Percentiles rank a stretch among this genome's conserved stretches.
Conservation (phyloP, 164 flowering plant genomes). For the Brasenia schreberi region DNA sequence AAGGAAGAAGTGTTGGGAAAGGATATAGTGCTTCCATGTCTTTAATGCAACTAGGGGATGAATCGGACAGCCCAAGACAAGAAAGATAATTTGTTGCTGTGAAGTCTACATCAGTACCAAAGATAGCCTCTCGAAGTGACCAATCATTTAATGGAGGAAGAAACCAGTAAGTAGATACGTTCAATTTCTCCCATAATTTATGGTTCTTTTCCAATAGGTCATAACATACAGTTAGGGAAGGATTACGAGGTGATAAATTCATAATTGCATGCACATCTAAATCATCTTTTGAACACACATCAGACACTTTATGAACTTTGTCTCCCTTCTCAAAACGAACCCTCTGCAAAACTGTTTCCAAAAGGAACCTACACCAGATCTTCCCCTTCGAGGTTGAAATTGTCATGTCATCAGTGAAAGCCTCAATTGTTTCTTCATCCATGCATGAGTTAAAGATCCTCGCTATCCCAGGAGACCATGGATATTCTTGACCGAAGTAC, state of each 20-base stretch:
- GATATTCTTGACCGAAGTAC: constrained; percentile 29
- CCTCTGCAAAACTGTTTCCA: constrained; percentile 30
- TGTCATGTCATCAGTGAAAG: constrained; percentile 13
- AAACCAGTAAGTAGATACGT: constrained; percentile 37
- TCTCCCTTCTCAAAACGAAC: background rate
- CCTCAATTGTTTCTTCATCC: constrained; percentile 11
- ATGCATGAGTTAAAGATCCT: constrained; percentile 10
- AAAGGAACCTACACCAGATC: constrained; percentile 46
- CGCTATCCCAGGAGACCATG: constrained; percentile 6
- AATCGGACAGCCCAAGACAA: constrained; percentile 56
- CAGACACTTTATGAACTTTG: too few relatives aligned
- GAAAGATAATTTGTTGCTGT: constrained; percentile 38
- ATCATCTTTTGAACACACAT: too few relatives aligned
- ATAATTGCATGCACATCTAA: too few relatives aligned
- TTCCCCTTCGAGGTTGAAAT: constrained; percentile 21
- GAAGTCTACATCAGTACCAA: constrained; percentile 7
- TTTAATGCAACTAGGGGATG: constrained; percentile 21
- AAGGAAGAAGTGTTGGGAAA: constrained; percentile 87
- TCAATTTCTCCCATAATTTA: constrained; percentile 38
- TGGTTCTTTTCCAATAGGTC: constrained; percentile 25
- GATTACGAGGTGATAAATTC: constrained; percentile 24
- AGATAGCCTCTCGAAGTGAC: constrained; percentile 45
- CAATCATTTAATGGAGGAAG: constrained; percentile 80
- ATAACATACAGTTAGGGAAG: constrained; percentile 49
- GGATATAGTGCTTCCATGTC: constrained; percentile 53